A percentile compares a stretch with the other conserved stretches of the same genome.
Conservation (phyloP, 257 asterid species). For the Penstemon newberryi region DNA sequence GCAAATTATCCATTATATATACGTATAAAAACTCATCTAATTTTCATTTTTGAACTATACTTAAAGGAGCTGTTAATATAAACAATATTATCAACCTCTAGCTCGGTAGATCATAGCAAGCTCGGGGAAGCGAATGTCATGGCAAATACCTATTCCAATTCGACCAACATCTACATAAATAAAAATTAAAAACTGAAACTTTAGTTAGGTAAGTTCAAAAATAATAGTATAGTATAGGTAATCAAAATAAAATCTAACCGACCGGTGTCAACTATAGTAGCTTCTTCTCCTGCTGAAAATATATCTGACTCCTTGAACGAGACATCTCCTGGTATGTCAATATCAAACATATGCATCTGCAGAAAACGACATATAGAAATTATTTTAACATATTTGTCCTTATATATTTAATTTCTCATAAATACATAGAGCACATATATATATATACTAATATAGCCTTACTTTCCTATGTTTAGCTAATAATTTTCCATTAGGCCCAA, state of each 20-base stretch:
- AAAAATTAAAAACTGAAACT: neutral
- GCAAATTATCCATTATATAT: no score
- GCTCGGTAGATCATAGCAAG: slow-evolving; percentile 40
- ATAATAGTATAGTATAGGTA: no score
- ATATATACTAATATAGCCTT: slow-evolving; percentile 9
- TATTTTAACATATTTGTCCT: no score
- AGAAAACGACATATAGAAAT: neutral
- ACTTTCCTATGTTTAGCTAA: slow-evolving; percentile 46
- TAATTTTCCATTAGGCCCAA: slow-evolving; percentile 37
- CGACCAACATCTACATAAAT: slow-evolving; percentile 36
- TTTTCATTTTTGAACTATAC: neutral
- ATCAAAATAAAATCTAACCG: neutral
- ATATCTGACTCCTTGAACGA: slow-evolving; percentile 39
- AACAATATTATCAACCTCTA: slow-evolving; percentile 28
- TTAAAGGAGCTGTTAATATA: neutral
- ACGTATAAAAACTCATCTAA: neutral
- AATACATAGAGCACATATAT: no score
- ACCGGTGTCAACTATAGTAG: slow-evolving; percentile 41
- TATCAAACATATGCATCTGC: slow-evolving; percentile 46
- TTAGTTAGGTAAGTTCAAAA: no score
- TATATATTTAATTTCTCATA: no score
- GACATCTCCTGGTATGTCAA: slow-evolving; percentile 32
- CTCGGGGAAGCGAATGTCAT: slow-evolving; percentile 50
- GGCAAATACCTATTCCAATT: slow-evolving; percentile 51
- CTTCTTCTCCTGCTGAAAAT: slow-evolving; percentile 35